Conservation (phyloP, 2,329 filamentous ascomycete species). For the Pseudogymnoascus sp. region DNA sequence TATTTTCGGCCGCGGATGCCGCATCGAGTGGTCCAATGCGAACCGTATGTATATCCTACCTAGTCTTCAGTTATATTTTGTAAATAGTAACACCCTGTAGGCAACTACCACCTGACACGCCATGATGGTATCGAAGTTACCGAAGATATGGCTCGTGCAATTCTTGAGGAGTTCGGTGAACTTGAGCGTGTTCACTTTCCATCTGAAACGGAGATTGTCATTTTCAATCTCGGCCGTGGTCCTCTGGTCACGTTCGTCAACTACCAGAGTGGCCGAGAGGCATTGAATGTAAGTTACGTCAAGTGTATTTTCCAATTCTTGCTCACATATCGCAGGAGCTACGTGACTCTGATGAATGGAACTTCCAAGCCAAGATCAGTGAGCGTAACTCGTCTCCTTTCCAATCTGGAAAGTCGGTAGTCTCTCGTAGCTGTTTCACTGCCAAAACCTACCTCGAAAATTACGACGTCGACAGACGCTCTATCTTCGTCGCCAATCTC, state of each 20-base stretch:
- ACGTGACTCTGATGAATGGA: constrained; percentile 20
- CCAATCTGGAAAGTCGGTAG: background rate
- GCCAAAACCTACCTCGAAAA: constrained; percentile 24
- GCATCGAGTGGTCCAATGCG: constrained; percentile 53
- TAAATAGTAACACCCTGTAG: constrained; percentile 27
- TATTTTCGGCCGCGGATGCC: constrained; percentile 50
- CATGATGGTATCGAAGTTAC: constrained; percentile 33
- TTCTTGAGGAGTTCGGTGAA: constrained; percentile 40
- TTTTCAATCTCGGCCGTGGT: constrained; percentile 28
- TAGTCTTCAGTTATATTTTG: background rate
- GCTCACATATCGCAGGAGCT: constrained; percentile 18
- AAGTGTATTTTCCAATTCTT: background rate
- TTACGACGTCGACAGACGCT: constrained; percentile 40
- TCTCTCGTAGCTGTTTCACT: background rate
- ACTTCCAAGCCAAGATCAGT: constrained; percentile 17
- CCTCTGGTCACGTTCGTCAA: constrained; percentile 44
- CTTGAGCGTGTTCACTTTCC: constrained; percentile 29
- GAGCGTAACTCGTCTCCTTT: background rate
- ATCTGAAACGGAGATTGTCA: constrained; percentile 20
- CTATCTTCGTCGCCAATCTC: constrained; percentile 42
- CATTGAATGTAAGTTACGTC: constrained; percentile 37
- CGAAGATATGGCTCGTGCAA: constrained; percentile 36
- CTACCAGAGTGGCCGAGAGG: constrained; percentile 45
- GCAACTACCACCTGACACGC: constrained; percentile 42
- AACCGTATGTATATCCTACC: constrained; percentile 40